Conservation (phyloP, 164 flowering plant genomes). For the Vitis vinifera region DNA sequence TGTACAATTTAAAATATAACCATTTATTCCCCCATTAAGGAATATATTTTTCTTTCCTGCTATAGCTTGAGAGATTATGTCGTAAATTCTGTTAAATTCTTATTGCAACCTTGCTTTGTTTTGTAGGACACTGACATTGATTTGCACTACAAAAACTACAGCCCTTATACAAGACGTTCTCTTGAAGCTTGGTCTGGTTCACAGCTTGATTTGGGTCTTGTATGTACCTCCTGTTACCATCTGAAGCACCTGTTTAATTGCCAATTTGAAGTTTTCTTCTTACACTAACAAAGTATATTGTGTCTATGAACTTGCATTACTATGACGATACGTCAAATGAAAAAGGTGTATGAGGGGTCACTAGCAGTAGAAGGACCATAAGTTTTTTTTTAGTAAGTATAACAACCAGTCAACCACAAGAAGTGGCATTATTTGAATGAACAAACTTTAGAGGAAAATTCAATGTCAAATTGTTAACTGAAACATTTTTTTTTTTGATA, state of each 20-base stretch:
- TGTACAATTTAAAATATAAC: background rate
- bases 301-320: too few species aligned
- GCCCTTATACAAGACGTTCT: constrained; percentile 61
- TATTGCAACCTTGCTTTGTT: background rate
- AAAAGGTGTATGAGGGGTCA: too few species aligned
- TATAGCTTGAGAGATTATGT: background rate
- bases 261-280: background rate
- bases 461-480: too few species aligned
- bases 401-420: too few species aligned
- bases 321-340: too few species aligned
- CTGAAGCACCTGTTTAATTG: background rate
- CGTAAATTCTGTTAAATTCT: background rate
- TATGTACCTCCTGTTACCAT: constrained; percentile 35
- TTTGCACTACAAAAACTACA: constrained; percentile 62
- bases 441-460: too few species aligned
- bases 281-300: too few species aligned
- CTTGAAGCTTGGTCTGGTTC: constrained; percentile 92
- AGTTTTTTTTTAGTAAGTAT: too few species aligned
- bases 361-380: too few species aligned
- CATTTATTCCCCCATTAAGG: background rate
- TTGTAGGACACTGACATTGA: constrained; percentile 76
- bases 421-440: too few species aligned
- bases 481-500: too few species aligned
- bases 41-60: background rate
- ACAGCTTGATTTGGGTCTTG: constrained; percentile 86